Percentiles rank a stretch among this genome's conserved stretches.
Evolutionary conservation across 306 rosid species (phyloP).

Genomic region (Dryas alaskensis): DNA sequence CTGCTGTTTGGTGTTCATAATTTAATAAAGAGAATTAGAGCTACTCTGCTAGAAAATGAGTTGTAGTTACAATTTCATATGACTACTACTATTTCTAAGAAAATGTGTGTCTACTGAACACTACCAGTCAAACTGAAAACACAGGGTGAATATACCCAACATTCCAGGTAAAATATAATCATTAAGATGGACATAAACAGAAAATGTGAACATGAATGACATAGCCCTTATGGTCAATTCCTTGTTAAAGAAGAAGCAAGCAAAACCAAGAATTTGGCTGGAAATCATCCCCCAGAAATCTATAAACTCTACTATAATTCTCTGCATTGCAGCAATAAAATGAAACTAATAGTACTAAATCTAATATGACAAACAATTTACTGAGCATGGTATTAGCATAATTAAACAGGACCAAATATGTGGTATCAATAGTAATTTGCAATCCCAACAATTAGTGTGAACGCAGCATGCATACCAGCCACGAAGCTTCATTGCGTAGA

Average conservation of each 20-base stretch:
- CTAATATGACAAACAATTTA: not conserved
- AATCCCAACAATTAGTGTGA: not conserved
- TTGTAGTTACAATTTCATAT: not conserved
- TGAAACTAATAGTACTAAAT: constrained; percentile 9
- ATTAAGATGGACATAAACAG: not conserved
- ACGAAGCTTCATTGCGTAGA: constrained; percentile 56
- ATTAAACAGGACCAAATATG: not conserved
- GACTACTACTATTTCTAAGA: not conserved
- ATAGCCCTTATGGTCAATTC: not conserved
- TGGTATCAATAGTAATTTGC: not conserved
- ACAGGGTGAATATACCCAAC: not conserved
- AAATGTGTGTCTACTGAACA: not conserved
- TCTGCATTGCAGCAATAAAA: not conserved
- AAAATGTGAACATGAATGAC: not conserved
- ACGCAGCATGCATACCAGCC: constrained; percentile 46
- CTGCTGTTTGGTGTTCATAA: not conserved
- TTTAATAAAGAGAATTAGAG: not conserved
- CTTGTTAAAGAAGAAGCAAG: not conserved
- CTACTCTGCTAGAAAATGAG: not conserved
- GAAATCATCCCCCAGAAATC: not conserved
- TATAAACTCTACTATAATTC: not conserved
- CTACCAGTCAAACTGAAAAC: not conserved
- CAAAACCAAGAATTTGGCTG: not conserved
- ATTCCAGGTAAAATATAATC: not conserved
- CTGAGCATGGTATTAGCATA: not conserved